These are phyloP conservation scores for Orbilia blumenaviensis DNA, from an alignment of 2,329 filamentous ascomycete species.

Conservation along the genomic window DNA sequence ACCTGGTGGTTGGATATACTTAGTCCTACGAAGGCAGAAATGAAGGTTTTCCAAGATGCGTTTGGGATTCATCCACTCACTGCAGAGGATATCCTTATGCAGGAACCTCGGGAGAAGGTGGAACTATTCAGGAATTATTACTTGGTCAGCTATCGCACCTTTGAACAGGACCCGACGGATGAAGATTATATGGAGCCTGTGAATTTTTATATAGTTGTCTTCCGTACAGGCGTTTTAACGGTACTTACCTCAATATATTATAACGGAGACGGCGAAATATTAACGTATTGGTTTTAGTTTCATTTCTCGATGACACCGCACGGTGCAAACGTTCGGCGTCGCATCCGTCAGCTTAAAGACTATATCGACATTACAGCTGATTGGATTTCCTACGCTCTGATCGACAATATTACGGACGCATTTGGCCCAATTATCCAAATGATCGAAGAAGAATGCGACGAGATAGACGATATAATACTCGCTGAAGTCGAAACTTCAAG, in stretches of 20 bases:
- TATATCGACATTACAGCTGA: constrained; percentile 94
- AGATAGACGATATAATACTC: constrained; percentile 95
- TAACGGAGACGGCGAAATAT: not conserved
- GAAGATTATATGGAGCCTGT: constrained; percentile 90
- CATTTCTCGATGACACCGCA: constrained; percentile 89
- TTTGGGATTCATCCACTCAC: constrained; percentile 96
- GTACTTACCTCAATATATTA: constrained; percentile 5
- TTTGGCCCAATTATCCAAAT: constrained; percentile 90
- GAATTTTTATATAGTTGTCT: constrained; percentile 96
- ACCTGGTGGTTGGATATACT: constrained; percentile 97
- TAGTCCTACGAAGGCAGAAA: constrained; percentile 86
- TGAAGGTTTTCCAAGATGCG: constrained; percentile 86
- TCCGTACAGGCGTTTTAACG: constrained; percentile 91
- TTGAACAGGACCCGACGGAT: constrained; percentile 80
- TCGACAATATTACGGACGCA: constrained; percentile 95
- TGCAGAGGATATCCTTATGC: constrained; percentile 92
- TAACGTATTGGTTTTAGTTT: constrained; percentile 65
- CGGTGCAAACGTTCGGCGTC: constrained; percentile 84
- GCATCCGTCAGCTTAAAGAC: constrained; percentile 91
- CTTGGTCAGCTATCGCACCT: constrained; percentile 96
- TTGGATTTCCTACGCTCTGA: constrained; percentile 98
- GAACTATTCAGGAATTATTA: constrained; percentile 98
- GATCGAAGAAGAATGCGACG: constrained; percentile 87
- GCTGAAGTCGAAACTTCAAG: constrained; percentile 68
- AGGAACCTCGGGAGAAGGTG: constrained; percentile 97